Evolutionary conservation across 1,284 basidiomycete genomes (phyloP).

Genomic region (Tilletia indica): DNA sequence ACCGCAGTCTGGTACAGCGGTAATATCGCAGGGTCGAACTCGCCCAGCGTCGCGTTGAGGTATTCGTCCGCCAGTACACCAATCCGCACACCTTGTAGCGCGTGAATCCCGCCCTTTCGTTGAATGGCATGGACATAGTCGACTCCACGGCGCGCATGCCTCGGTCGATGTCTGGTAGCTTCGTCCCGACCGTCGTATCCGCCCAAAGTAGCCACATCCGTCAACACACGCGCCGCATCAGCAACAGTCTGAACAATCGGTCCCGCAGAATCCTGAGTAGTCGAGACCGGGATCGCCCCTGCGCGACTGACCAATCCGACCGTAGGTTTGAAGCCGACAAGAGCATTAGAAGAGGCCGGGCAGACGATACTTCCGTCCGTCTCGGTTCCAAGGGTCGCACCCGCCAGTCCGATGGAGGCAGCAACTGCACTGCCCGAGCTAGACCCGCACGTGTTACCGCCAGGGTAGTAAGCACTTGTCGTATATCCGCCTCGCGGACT

Average conservation of each 20-base stretch:
- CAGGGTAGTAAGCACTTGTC: constrained; percentile 65
- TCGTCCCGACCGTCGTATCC: constrained; percentile 29
- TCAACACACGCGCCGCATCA: constrained; percentile 33
- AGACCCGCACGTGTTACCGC: constrained; percentile 67
- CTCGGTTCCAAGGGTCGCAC: constrained; percentile 67
- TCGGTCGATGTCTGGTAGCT: constrained; percentile 25
- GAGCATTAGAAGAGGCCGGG: constrained; percentile 32
- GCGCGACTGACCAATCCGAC: constrained; percentile 32
- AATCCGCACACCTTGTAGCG: constrained; percentile 21
- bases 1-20: constrained; percentile 20
- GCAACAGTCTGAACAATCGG: constrained; percentile 30
- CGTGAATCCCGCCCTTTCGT: constrained; percentile 12
- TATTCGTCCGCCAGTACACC: constrained; percentile 26
- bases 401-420: constrained; percentile 65
- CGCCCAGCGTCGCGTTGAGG: constrained; percentile 26
- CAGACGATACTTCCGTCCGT: constrained; percentile 56
- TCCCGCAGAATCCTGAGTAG: constrained; percentile 32
- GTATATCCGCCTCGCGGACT: constrained; percentile 68
- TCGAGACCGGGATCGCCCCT: constrained; percentile 32
- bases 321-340: constrained; percentile 39
- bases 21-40: constrained; percentile 24
- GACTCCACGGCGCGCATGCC: constrained; percentile 20
- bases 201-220: constrained; percentile 24
- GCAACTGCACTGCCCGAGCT: constrained; percentile 68
- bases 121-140: constrained; percentile 26